phyloP scores from a whole-genome alignment of 2,329 filamentous ascomycete genomes.

The Pseudogymnoascus sp. region DNA sequence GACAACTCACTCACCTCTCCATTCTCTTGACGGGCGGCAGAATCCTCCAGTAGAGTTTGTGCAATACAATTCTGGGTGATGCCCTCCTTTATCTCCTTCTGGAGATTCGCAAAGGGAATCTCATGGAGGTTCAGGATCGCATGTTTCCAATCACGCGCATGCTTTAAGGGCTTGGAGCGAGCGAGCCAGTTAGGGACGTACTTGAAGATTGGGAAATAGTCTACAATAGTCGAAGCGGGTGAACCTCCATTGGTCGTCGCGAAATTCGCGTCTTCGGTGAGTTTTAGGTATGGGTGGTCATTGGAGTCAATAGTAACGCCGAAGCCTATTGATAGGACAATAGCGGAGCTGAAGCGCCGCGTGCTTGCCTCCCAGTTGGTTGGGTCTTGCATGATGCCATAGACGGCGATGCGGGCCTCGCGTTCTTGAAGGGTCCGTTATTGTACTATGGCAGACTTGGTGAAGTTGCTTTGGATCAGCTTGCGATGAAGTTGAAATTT shows the following conservation, averaged over 20 bases:
- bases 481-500: slow-evolving; percentile 37
- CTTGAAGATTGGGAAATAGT: slow-evolving; percentile 39
- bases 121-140: slow-evolving; percentile 37
- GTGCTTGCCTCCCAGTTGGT: slow-evolving; percentile 30
- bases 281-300: slow-evolving; percentile 34
- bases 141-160: slow-evolving; percentile 23
- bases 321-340: slow-evolving; percentile 38
- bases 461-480: slow-evolving; percentile 37
- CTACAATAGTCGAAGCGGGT: slow-evolving; percentile 34
- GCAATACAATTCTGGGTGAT: not conserved
- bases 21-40: not conserved
- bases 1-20: slow-evolving; percentile 13
- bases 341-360: slow-evolving; percentile 33
- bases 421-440: slow-evolving; percentile 28
- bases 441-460: slow-evolving; percentile 30
- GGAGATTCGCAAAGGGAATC: slow-evolving; percentile 30
- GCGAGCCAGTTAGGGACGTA: slow-evolving; percentile 34
- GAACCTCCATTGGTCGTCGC: slow-evolving; percentile 24
- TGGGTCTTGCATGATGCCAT: slow-evolving; percentile 28
- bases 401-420: slow-evolving; percentile 28
- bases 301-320: slow-evolving; percentile 33
- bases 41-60: not conserved
- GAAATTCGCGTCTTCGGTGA: slow-evolving; percentile 27
- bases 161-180: slow-evolving; percentile 22
- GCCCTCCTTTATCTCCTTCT: slow-evolving; percentile 10